Base-by-base conservation (phyloP, 495 filamentous ascomycete genomes). In the Amorphotheca resinae region DNA sequence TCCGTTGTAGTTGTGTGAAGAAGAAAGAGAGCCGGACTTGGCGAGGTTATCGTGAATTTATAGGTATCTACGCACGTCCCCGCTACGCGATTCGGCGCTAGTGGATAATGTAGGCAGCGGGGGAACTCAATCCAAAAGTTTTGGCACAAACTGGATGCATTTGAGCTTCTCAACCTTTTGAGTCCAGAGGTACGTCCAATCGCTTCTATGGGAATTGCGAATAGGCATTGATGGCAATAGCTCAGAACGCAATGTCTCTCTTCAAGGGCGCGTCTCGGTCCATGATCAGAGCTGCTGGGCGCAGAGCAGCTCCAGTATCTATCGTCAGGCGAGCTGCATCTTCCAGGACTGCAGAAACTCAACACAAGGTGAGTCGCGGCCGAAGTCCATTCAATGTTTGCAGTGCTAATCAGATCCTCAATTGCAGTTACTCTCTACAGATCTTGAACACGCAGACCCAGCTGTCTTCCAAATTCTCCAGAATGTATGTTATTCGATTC, bases 401-500 rank as follows among this genome's bases (percentile, higher is more conserved):
- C 1, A 49, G 53, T 23, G 41, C 44, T 39, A 49, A 54, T 30
- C 53, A 44, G 14, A 33, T 38, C n/a, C 7, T 9, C 25, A 36
- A 17, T 7, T 42, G 22, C 55, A 96, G 91, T 63, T 95, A 32
- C 80, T 98, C 35, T 71, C 81, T 22, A 72, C 84, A 18, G 68
- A 77, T 49, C 70, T 98, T 28, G 69, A 91, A 57, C 74, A 88
- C 51, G 85, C 85, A 30, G 91, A 99, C 64, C 87, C 88, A 17
- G 64, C 77, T 34, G 77, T 96, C 43, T 89, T 73, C 58, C 74
- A 79, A 17, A 95, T 96, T 51, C 74, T 98, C 48, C 77, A 93
- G 63, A 88, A 87, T 72, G 88, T 95, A 63, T 45, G 64, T 49
- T 14, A 1, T 43, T 21, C 23, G 18, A 32, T 14, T 20, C 23